phyloP scores from a whole-genome alignment of 441 rosid species.

The Caryocar brasiliense region DNA sequence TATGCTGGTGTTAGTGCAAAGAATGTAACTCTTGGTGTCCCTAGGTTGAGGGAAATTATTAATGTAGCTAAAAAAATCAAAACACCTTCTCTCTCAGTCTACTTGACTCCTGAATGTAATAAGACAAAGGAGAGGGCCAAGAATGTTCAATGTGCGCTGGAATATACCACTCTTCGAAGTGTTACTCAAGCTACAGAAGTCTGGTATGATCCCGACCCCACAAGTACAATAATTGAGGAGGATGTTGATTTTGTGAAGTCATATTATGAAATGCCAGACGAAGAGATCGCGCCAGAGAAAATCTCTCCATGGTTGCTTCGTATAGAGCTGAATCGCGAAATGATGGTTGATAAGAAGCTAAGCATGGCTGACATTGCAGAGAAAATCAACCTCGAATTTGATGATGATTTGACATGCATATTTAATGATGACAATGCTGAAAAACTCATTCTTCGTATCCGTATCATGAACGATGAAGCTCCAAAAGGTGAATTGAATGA shows the following conservation, averaged over 20 bases:
- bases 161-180: constrained; percentile 93
- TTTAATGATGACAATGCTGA: constrained; percentile 96
- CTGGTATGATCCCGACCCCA: constrained; percentile 97
- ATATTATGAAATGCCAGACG: constrained; percentile 98
- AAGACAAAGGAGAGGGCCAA: constrained; percentile 90
- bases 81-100: constrained; percentile 91
- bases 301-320: constrained; percentile 98
- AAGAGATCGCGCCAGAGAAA: constrained; percentile 83
- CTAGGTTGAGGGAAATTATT: constrained; percentile 91
- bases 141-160: constrained; percentile 93
- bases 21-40: constrained; percentile 97
- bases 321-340: constrained; percentile 92
- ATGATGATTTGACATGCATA: constrained; percentile 90
- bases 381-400: constrained; percentile 91
- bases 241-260: constrained; percentile 89
- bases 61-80: constrained; percentile 94
- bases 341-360: constrained; percentile 98
- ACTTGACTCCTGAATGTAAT: constrained; percentile 62
- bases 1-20: constrained; percentile 99
- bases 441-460: constrained; percentile 85
- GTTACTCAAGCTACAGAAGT: constrained; percentile 96
- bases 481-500: constrained; percentile 79
- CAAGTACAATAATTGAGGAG: constrained; percentile 82
- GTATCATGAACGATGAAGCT: constrained; percentile 96
- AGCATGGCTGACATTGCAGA: constrained; percentile 97